phyloP scores from a whole-genome alignment of 2,329 filamentous ascomycete genomes.

The Drechslerella stenobrocha region DNA sequence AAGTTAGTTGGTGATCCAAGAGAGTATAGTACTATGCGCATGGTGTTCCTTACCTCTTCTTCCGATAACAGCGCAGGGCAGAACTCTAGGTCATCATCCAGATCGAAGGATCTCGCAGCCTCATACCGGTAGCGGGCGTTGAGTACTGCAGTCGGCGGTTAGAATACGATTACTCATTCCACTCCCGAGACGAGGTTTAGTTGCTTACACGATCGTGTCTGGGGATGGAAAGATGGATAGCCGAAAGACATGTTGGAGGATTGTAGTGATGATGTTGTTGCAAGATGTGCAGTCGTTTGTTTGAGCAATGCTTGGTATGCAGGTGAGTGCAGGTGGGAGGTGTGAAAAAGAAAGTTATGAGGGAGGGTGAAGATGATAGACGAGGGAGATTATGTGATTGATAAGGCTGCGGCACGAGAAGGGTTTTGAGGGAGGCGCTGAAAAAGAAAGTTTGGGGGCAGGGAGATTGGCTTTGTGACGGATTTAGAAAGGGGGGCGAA shows the following conservation, averaged over 20 bases:
- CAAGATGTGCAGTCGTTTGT: conserved; percentile 10
- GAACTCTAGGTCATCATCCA: conserved; percentile 95
- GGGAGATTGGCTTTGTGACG: conserved; percentile 45
- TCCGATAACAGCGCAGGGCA: conserved; percentile 90
- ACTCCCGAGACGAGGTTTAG: conserved; percentile 49
- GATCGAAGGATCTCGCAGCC: conserved; percentile 86
- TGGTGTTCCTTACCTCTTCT: conserved; percentile 70
- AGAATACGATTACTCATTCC: conserved; percentile 53
- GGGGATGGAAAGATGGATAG: conserved; percentile 50
- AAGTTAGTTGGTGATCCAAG: conserved; percentile 28
- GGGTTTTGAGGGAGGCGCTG: conserved; percentile 52
- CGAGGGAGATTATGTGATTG: conserved; percentile 33
- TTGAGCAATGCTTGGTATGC: conserved; percentile 7
- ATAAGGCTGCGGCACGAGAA: conserved; percentile 44
- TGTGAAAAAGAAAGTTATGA: conserved; percentile 12
- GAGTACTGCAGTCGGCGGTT: conserved; percentile 73
- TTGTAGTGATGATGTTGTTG: no score
- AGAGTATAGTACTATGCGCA: conserved; percentile 28
- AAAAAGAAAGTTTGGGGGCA: conserved; percentile 48
- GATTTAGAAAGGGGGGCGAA: conserved; percentile 35
- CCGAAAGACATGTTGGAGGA: conserved; percentile 52
- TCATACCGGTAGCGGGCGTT: conserved; percentile 87
- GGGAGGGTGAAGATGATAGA: conserved; percentile 13
- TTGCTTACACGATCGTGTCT: conserved; percentile 48
- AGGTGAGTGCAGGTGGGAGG: conserved; percentile 10